Conservation (phyloP, 2,329 filamentous ascomycete species). For the Blastomyces parvus region DNA sequence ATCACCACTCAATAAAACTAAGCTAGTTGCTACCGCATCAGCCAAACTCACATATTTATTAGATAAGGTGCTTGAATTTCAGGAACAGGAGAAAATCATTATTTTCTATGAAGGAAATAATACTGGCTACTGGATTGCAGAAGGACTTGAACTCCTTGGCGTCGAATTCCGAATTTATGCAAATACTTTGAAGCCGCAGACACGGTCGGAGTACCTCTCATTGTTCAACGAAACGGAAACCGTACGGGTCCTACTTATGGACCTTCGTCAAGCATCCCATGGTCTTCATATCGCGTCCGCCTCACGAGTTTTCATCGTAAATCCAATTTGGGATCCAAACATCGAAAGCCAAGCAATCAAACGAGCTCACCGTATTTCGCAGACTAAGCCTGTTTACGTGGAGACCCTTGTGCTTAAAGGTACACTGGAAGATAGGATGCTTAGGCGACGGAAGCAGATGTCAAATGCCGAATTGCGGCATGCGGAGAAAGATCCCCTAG, state of each 20-base stretch:
- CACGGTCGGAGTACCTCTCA: constrained; percentile 64
- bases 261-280: constrained; percentile 78
- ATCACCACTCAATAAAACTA: constrained; percentile 50
- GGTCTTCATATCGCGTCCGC: constrained; percentile 78
- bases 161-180: constrained; percentile 52
- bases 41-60: constrained; percentile 81
- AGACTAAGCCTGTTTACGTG: constrained; percentile 66
- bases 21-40: constrained; percentile 69
- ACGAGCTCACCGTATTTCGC: constrained; percentile 77
- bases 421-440: constrained; percentile 77
- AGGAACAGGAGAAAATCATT: constrained; percentile 71
- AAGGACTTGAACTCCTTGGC: constrained; percentile 64
- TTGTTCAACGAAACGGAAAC: constrained; percentile 62
- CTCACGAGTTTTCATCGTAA: constrained; percentile 80
- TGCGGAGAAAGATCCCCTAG: constrained; percentile 48
- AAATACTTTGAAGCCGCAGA: constrained; percentile 47
- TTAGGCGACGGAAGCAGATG: constrained; percentile 65
- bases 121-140: constrained; percentile 73
- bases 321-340: constrained; percentile 73
- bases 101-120: constrained; percentile 90
- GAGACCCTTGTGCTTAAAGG: constrained; percentile 73
- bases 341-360: constrained; percentile 88
- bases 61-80: constrained; percentile 58
- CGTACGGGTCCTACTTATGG: constrained; percentile 77
- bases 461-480: constrained; percentile 50